Percentiles rank a stretch among this genome's conserved stretches.
Evolutionary conservation across 441 rosid species (phyloP).

Genomic region (Gossypium gossypioides): DNA sequence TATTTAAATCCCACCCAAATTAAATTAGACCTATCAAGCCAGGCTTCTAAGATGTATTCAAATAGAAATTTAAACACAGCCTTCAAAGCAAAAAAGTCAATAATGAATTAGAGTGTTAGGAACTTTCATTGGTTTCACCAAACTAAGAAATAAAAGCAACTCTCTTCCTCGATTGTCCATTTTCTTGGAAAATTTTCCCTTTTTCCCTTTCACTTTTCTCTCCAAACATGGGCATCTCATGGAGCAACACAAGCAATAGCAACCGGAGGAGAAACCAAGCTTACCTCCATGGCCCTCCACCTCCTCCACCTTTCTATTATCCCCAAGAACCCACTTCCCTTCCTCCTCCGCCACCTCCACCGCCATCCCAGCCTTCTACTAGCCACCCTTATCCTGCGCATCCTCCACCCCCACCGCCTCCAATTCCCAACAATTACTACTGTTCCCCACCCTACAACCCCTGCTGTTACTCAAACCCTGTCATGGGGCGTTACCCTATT

Average conservation of each 20-base stretch:
- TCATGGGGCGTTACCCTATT: slow-evolving; percentile 36
- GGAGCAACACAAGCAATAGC: slow-evolving; percentile 26
- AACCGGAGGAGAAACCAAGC: slow-evolving; percentile 44
- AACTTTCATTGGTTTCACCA: not conserved
- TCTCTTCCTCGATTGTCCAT: not conserved
- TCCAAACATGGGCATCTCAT: slow-evolving; percentile 57
- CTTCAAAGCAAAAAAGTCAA: not conserved
- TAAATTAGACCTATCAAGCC: no score
- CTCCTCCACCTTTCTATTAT: slow-evolving; percentile 12
- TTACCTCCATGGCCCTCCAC: slow-evolving; percentile 29
- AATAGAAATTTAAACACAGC: not conserved
- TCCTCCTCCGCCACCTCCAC: slow-evolving; percentile 8
- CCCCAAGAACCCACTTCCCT: slow-evolving; percentile 16
- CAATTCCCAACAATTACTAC: slow-evolving; percentile 26
- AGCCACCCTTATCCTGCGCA: slow-evolving; percentile 13
- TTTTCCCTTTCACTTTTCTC: not conserved
- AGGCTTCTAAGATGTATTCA: no score
- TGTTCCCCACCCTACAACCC: slow-evolving; percentile 30
- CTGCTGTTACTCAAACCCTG: slow-evolving; percentile 25
- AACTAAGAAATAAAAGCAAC: not conserved
- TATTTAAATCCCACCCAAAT: no score
- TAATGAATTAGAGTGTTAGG: not conserved
- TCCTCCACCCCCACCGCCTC: slow-evolving; percentile 26
- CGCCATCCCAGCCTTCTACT: slow-evolving; percentile 28
- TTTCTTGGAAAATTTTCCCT: not conserved